These are phyloP conservation scores for Biancaea sappan DNA, from an alignment of 306 rosid genomes.

Conservation along the genomic window DNA sequence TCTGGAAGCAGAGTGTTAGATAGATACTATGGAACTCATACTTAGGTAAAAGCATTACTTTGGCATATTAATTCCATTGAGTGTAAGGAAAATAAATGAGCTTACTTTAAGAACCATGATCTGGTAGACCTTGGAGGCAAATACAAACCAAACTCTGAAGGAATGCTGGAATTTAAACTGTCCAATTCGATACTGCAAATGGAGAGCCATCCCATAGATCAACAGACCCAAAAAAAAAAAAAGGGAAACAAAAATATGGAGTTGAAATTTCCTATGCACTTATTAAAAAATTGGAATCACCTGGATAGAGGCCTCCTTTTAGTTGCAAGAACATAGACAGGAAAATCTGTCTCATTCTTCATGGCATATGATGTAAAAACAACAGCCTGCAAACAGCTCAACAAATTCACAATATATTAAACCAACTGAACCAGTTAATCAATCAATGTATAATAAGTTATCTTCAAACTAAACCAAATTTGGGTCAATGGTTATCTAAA, in stretches of 20 bases:
- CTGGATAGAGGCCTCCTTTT: constrained; percentile 68
- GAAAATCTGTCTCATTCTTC: constrained; percentile 72
- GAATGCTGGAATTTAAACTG: constrained; percentile 48
- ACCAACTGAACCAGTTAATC: constrained; percentile 19
- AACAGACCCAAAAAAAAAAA: constrained; percentile 30
- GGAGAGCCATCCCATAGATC: constrained; percentile 33
- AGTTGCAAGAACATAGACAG: constrained; percentile 65
- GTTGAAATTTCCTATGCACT: constrained; percentile 18
- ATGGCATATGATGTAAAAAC: constrained; percentile 79
- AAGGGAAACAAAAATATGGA: neutral
- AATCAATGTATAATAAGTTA: neutral
- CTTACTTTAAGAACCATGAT: constrained; percentile 94
- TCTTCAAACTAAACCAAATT: constrained; percentile 30
- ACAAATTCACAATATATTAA: constrained; percentile 34
- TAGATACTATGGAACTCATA: constrained; percentile 29
- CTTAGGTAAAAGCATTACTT: constrained; percentile 20
- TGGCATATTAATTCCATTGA: constrained; percentile 22
- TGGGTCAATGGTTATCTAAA: constrained; percentile 17
- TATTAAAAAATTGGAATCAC: constrained; percentile 43
- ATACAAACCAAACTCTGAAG: constrained; percentile 68
- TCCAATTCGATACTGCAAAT: constrained; percentile 63
- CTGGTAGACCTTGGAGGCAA: constrained; percentile 69
- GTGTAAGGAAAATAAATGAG: constrained; percentile 29
- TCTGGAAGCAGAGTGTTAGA: constrained; percentile 48
- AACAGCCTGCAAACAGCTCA: constrained; percentile 64